phyloP scores from a whole-genome alignment of 106 monocot species.

The Alisma plantagoaquatica region DNA sequence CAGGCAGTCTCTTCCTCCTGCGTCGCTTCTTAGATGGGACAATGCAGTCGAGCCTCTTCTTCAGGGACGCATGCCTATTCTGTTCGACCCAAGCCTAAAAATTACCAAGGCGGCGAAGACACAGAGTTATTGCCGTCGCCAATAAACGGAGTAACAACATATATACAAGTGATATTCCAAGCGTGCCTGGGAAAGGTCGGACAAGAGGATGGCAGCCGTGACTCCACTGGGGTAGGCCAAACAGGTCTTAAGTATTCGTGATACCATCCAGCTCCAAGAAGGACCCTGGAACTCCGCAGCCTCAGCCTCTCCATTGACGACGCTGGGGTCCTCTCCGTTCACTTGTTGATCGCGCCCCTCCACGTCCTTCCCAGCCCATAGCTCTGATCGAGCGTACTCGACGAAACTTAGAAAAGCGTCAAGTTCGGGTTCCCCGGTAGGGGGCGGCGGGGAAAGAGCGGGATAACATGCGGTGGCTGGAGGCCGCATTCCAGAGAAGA shows the following conservation, averaged over 20 bases:
- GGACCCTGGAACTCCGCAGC: constrained; percentile 12
- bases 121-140: too few relatives aligned
- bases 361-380: constrained; percentile 23
- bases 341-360: constrained; percentile 10
- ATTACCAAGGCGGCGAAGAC: too few relatives aligned
- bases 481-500: too few relatives aligned
- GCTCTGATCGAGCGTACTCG: constrained; percentile 50
- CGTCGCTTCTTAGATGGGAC: constrained; percentile 38
- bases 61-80: constrained; percentile 32
- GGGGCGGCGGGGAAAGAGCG: not conserved
- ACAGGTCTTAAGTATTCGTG: constrained; percentile 77
- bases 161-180: too few relatives aligned
- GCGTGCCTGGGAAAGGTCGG: constrained; percentile 77
- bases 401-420: constrained; percentile 73
- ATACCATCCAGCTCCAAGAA: constrained; percentile 78
- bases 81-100: constrained; percentile 83
- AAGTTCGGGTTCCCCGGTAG: constrained; percentile 1
- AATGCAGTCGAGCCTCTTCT: constrained; percentile 39
- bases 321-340: too few relatives aligned
- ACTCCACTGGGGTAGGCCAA: constrained; percentile 84
- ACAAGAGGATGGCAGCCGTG: constrained; percentile 79
- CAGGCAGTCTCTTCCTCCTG: constrained; percentile 40
- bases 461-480: too few relatives aligned
- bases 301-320: too few relatives aligned
- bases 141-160: too few relatives aligned